Percentiles rank a stretch among this genome's conserved stretches.
phyloP scores from a whole-genome alignment of 768 basidiomycete genomes.

The Dacryopinax spathularia region DNA sequence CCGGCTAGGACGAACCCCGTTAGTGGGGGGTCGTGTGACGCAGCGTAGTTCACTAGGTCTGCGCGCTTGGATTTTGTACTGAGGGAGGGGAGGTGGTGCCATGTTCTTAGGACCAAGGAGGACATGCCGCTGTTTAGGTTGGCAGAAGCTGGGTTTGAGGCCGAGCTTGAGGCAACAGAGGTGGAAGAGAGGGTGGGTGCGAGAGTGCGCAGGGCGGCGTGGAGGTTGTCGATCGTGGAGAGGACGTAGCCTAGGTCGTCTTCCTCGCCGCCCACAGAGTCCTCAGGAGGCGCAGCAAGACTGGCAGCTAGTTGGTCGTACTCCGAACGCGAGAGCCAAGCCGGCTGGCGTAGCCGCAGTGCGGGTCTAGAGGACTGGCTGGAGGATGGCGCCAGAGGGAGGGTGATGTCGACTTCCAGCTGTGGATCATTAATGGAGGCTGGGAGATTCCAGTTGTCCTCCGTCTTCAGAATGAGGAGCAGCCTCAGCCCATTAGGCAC shows the following conservation, averaged over 20 bases:
- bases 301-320: background rate
- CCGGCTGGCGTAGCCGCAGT: background rate
- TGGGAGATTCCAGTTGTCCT: background rate
- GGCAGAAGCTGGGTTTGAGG: too few relatives aligned
- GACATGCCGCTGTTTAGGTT: background rate
- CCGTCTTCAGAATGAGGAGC: background rate
- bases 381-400: background rate
- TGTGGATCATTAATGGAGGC: background rate
- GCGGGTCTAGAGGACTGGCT: background rate
- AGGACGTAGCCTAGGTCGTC: background rate
- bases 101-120: background rate
- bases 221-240: background rate
- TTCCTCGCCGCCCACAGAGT: background rate
- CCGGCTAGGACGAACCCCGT: background rate
- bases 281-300: background rate
- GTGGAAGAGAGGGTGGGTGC: background rate
- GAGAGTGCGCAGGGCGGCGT: background rate
- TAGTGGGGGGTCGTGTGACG: background rate
- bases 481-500: background rate
- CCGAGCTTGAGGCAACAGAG: background rate
- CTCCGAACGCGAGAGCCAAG: background rate
- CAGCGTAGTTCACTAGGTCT: background rate
- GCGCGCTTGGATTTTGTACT: background rate
- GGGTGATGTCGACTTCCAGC: background rate
- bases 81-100: slow-evolving; percentile 3